A percentile compares a stretch with the other conserved stretches of the same genome.
Evolutionary conservation across 1,284 basidiomycete species (phyloP).

Genomic region (Cutaneotrichosporon mucoides): DNA sequence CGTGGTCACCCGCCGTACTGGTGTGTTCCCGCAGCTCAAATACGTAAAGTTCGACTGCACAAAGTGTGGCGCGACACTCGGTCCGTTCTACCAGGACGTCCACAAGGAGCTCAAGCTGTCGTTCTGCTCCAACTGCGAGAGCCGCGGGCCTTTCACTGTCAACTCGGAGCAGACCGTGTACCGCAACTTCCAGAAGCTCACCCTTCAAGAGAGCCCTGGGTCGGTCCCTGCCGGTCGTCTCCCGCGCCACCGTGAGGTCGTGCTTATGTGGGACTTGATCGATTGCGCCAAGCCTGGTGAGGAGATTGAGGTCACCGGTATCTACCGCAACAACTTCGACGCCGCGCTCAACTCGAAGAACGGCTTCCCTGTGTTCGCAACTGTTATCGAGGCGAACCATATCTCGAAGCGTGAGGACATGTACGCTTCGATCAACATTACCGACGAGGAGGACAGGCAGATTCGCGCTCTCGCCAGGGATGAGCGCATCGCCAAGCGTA

Average conservation of each 20-base stretch:
- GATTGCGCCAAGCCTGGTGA: conserved; percentile 97
- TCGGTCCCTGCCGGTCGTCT: conserved; percentile 95
- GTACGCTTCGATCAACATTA: conserved; percentile 92
- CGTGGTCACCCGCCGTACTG: conserved; percentile 93
- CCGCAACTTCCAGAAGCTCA: conserved; percentile 99
- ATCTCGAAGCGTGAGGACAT: conserved; percentile 92
- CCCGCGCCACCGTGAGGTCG: conserved; percentile 92
- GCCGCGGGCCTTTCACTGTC: conserved; percentile 90
- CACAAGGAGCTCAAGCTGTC: conserved; percentile 90
- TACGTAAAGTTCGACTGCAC: conserved; percentile 98
- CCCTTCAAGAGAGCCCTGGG: conserved; percentile 96
- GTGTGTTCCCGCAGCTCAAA: conserved; percentile 98
- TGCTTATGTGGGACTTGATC: conserved; percentile 96
- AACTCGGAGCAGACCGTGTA: conserved; percentile 99
- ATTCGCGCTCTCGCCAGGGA: conserved; percentile 83
- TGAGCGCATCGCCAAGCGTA: conserved; percentile 91
- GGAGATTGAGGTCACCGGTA: conserved; percentile 94
- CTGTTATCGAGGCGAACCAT: conserved; percentile 97
- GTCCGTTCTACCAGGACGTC: conserved; percentile 97
- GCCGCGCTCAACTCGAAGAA: conserved; percentile 97
- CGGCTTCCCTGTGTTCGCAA: conserved; percentile 98
- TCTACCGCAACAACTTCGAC: conserved; percentile 99
- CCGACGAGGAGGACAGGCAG: conserved; percentile 91
- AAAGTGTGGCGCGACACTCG: conserved; percentile 85
- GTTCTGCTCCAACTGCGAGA: conserved; percentile 89